These are phyloP conservation scores for Aspergillus sp. DNA, from an alignment of 2,329 filamentous ascomycete genomes.

Conservation along the genomic window DNA sequence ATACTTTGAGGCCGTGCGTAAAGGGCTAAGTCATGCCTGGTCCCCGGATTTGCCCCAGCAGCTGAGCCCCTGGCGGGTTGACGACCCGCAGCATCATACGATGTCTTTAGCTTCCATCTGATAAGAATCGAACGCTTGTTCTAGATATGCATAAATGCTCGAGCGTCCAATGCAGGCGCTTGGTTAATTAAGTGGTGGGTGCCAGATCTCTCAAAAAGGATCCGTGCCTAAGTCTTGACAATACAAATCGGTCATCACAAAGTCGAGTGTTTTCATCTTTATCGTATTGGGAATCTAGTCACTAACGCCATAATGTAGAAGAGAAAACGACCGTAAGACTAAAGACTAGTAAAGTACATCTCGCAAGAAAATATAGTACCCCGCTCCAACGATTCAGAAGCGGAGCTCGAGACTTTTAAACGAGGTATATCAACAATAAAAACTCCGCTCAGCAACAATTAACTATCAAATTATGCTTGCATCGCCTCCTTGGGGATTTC, in stretches of 20 bases:
- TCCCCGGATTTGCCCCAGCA: background rate
- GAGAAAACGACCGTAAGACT: constrained; percentile 7
- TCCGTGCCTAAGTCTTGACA: background rate
- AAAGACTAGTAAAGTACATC: constrained; percentile 12
- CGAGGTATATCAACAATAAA: constrained; percentile 10
- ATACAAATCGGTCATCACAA: background rate
- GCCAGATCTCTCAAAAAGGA: too few species aligned
- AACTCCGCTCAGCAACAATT: constrained; percentile 5
- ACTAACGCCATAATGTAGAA: constrained; percentile 11
- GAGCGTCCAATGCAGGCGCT: background rate
- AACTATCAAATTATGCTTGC: constrained; percentile 1
- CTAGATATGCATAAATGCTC: constrained; percentile 4
- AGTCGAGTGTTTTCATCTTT: background rate
- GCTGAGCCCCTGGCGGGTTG: background rate
- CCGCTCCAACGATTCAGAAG: constrained; percentile 3
- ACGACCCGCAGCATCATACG: background rate
- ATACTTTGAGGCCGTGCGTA: background rate
- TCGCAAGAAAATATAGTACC: constrained; percentile 3
- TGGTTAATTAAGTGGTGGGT: background rate
- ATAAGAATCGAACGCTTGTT: constrained; percentile 8
- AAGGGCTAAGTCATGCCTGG: too few species aligned
- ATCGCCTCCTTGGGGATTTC: constrained; percentile 9
- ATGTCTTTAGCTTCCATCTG: background rate
- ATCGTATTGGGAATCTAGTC: constrained; percentile 11
- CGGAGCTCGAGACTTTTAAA: constrained; percentile 9